Conservation (phyloP, 164 flowering plant genomes). For the Santalum album region DNA sequence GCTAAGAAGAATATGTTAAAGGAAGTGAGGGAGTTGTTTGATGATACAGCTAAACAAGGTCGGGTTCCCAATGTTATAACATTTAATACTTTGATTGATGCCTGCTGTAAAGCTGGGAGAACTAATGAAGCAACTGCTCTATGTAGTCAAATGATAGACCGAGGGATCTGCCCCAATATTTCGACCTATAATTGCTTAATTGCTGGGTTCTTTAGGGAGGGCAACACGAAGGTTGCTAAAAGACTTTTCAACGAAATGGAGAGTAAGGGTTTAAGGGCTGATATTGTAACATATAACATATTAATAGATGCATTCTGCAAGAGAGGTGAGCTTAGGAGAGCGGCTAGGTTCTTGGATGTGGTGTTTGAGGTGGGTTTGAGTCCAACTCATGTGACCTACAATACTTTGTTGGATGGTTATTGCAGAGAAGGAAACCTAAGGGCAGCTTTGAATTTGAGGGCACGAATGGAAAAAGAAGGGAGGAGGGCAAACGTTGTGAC, state of each 20-base stretch:
- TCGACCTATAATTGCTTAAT: conserved; percentile 55
- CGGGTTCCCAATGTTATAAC: conserved; percentile 28
- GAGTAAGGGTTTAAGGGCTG: conserved; percentile 25
- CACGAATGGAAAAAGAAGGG: conserved; percentile 57
- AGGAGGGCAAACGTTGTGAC: conserved; percentile 43
- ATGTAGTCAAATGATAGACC: conserved; percentile 25
- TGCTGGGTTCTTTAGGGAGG: conserved; percentile 32
- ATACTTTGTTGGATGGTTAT: conserved; percentile 51
- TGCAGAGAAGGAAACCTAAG: conserved; percentile 40
- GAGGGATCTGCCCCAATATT: conserved; percentile 26
- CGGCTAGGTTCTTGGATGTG: conserved; percentile 33
- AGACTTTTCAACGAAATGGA: conserved; percentile 32
- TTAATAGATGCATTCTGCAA: conserved; percentile 32
- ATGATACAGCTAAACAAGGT: conserved; percentile 24
- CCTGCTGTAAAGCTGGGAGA: conserved; percentile 36
- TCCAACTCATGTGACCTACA: conserved; percentile 52
- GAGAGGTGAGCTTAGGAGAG: conserved; percentile 34
- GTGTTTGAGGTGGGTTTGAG: conserved; percentile 37
- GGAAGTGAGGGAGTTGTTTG: conserved; percentile 39
- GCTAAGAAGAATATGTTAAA: conserved; percentile 33
- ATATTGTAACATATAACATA: conserved; percentile 45
- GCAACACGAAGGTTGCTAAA: conserved; percentile 23
- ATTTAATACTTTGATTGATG: conserved; percentile 49
- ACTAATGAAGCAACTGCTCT: conserved; percentile 37
- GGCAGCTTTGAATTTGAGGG: conserved; percentile 46